Base-by-base conservation (phyloP, 495 filamentous ascomycete genomes). In the Trypethelium eluteriae region DNA sequence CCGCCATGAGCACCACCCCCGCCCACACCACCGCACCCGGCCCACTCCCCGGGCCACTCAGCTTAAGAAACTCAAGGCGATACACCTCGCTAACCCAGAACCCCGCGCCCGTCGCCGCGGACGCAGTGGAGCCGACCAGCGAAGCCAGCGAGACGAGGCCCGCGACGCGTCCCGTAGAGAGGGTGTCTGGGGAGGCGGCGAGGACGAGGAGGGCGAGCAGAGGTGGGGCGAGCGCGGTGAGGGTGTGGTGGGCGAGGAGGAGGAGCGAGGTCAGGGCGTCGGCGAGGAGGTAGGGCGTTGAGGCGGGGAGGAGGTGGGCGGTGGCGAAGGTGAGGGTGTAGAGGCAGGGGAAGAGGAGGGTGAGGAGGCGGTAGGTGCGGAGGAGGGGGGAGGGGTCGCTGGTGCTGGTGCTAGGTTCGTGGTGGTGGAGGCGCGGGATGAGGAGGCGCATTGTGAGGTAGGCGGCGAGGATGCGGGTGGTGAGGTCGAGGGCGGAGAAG, bases 351-450 rank as follows among this genome's bases (percentile, higher is more conserved):
- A 36, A 9, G 53, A 59, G 53, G 53, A 59, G 32, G 53, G 53
- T 18, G 53, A 59, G 53, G n/a, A 59, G 53, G 53, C 53, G 53
- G 53, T 59, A 59, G 53, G 53, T 59, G 32, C 18, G 25, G n/a
- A 59, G 11, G 7, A 59, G 53, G 7, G 53, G 53, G 25, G 53
- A n/a, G 25, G 53, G 53, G 49, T 53, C 25, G 53, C 41, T 7
- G 53, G 49, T 53, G 18, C 5, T 59, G 53, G 53, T 35, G 53
- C 32, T 36, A 4, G 10, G 3, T 6, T 18, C 9, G 12, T 5
- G 9, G 49, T 18, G 2, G 53, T 18, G 53, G 53, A n/a, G 53
- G 53, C 12, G 53, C 10, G 11, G 53, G 53, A 59, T 18, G 53
- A 59, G 53, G 53, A 59, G 32, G 53, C 53, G 53, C 32, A 18